Percentiles rank a stretch among this genome's conserved stretches.
phyloP scores from a whole-genome alignment of 2,329 filamentous ascomycete genomes.

The Aspergillus jensenii region DNA sequence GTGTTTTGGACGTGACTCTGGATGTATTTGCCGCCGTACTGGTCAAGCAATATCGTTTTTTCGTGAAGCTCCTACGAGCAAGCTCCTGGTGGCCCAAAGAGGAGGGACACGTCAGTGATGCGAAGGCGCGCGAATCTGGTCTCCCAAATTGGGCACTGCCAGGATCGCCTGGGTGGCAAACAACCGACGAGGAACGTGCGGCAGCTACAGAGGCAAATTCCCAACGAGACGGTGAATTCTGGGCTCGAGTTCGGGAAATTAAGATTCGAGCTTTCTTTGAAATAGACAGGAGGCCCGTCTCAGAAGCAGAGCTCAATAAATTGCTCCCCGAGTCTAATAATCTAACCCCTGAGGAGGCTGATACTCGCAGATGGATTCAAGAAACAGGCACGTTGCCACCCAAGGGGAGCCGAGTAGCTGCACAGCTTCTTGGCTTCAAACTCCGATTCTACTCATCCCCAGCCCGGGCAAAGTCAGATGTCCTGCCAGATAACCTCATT shows the following conservation, averaged over 20 bases:
- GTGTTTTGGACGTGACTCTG: constrained; percentile 89
- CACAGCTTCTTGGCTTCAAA: constrained; percentile 95
- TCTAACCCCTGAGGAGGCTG: constrained; percentile 50
- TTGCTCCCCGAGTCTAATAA: constrained; percentile 43
- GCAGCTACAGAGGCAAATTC: constrained; percentile 58
- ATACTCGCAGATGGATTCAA: constrained; percentile 72
- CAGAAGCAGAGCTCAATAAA: constrained; percentile 56
- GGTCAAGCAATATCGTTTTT: constrained; percentile 90
- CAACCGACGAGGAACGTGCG: constrained; percentile 68
- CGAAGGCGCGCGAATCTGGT: constrained; percentile 50
- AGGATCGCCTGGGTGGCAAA: constrained; percentile 61
- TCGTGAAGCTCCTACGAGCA: constrained; percentile 83
- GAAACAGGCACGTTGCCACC: constrained; percentile 80
- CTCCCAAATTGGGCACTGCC: constrained; percentile 87
- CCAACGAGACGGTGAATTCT: constrained; percentile 73
- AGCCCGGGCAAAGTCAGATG: constrained; percentile 71
- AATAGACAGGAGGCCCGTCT: constrained; percentile 70
- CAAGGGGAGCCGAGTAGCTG: constrained; percentile 83
- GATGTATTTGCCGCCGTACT: constrained; percentile 93
- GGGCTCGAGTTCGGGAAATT: constrained; percentile 71
- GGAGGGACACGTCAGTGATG: constrained; percentile 45
- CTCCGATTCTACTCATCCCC: constrained; percentile 88
- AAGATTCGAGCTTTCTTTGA: constrained; percentile 88
- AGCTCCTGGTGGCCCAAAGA: constrained; percentile 95
- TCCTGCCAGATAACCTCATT: constrained; percentile 86